Evolutionary conservation across 345 rosid genomes (phyloP).

Genomic region (Eucalyptus cloeziana): DNA sequence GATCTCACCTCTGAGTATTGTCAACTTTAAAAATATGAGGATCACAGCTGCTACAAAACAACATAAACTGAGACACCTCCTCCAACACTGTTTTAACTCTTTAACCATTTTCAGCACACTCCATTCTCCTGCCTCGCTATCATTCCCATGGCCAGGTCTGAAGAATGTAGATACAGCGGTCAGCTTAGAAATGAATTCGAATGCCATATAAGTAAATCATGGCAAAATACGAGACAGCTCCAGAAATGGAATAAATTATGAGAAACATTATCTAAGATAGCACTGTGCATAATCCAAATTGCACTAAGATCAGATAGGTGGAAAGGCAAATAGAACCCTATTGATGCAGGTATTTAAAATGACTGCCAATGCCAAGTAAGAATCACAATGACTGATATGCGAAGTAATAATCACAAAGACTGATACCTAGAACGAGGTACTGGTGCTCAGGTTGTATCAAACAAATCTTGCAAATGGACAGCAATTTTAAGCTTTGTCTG

Average conservation of each 20-base stretch:
- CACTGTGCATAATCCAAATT: neutral
- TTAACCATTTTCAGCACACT: neutral
- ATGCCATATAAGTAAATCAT: neutral
- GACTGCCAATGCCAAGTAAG: neutral
- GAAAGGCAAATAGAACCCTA: neutral
- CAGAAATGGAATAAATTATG: neutral
- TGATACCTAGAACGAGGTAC: neutral
- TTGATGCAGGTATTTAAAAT: neutral
- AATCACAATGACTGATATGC: neutral
- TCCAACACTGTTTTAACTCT: neutral
- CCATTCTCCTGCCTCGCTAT: neutral
- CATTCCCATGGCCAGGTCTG: neutral
- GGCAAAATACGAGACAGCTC: neutral
- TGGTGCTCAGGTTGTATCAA: neutral
- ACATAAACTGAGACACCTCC: neutral
- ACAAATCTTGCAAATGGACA: neutral
- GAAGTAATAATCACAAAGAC: neutral
- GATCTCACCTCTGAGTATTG: neutral
- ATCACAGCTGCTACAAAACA: neutral
- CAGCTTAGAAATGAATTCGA: neutral
- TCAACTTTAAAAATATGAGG: neutral
- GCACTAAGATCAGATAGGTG: neutral
- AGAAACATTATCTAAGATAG: neutral
- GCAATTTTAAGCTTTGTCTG: neutral
- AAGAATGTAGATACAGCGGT: neutral